Base-by-base conservation (phyloP, 2,329 filamentous ascomycete species). In the Scedosporium aurantiacum region DNA sequence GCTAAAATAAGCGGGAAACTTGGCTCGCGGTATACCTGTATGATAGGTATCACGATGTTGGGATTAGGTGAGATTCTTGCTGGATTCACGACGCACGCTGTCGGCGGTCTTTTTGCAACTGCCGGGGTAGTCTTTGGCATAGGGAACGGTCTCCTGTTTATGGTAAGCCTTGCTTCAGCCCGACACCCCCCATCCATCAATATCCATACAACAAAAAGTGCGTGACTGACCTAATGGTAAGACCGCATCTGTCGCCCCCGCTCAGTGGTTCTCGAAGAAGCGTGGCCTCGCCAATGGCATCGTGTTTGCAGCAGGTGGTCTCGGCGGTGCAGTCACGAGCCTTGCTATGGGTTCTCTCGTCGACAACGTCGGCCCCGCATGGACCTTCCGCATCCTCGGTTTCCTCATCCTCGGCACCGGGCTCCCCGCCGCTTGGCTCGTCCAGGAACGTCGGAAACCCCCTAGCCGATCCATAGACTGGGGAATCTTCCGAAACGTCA, bases 271-370 rank as follows among this genome's bases (percentile, higher is more conserved):
- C 63, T 75, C 69, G 54, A 72, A 72, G 2, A 81, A 77, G 63
- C 77, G 80, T 2, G 82, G 82, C 0, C 69, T 82, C 0, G 82
- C 81, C 0, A 84, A 83, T 62, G 82, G 82, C 0, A 70, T 83
- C 8, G 74, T 82, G 32, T 81, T 77, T 57, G 75, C 78, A 0
- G 79, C 78, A 1, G 81, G 82, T 7, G 83, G 82, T 0, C 71
- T 84, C 3, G 83, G 83, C 3, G 82, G 80, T 7, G 76, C 82
- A 0, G 75, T 78, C 2, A 79, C 80, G 57, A 78, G 76, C 60
- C 75, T 83, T 28, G 75, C 73, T 4, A 69, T 82, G 10, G 74
- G 84, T 60, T 73, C 70, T 0, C 66, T 84, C 43, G 77, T 82
- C 58, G 68, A 74, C 1, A 69, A 67, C 2, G 69, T 77, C 21